Percentiles rank a stretch among this genome's conserved stretches.
Evolutionary conservation across 2,329 filamentous ascomycete species (phyloP).

Genomic region (Colletotrichum sp.): DNA sequence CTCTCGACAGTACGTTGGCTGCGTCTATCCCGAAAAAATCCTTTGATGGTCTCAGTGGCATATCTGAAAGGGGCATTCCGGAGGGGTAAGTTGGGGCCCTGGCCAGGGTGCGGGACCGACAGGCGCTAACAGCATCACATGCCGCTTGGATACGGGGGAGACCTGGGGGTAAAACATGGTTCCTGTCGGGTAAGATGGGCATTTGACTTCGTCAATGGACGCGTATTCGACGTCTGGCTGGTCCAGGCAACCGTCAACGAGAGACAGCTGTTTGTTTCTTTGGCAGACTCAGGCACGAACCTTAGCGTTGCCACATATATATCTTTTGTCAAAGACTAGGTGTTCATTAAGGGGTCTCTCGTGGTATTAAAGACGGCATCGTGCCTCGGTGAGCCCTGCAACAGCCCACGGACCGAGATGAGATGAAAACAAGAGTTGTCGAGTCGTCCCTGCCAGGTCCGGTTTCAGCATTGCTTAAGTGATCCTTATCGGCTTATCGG

Average conservation of each 20-base stretch:
- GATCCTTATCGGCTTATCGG: constrained; percentile 1
- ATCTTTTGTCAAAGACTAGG: not conserved
- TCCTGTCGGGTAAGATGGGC: not conserved
- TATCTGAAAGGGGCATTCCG: not conserved
- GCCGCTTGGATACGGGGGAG: not conserved
- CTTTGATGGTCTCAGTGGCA: not conserved
- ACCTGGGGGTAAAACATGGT: constrained; percentile 7
- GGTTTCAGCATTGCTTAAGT: constrained; percentile 19
- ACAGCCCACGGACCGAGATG: not conserved
- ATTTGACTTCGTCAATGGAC: not conserved
- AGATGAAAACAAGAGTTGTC: not conserved
- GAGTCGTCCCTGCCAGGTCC: not conserved
- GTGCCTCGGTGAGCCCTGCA: constrained; percentile 1
- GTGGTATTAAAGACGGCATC: not conserved
- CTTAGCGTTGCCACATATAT: not conserved
- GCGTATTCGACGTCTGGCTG: not conserved
- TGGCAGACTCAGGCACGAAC: not conserved
- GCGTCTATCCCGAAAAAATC: not conserved
- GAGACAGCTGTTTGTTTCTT: not conserved
- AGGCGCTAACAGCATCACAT: constrained; percentile 5
- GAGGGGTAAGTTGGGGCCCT: not conserved
- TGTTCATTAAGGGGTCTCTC: not conserved
- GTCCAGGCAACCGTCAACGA: not conserved
- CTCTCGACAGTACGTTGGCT: not conserved
- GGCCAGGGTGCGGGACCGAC: constrained; percentile 1